Base-by-base conservation (phyloP, 2,329 filamentous ascomycete species). In the Penicillium hesseltinei region DNA sequence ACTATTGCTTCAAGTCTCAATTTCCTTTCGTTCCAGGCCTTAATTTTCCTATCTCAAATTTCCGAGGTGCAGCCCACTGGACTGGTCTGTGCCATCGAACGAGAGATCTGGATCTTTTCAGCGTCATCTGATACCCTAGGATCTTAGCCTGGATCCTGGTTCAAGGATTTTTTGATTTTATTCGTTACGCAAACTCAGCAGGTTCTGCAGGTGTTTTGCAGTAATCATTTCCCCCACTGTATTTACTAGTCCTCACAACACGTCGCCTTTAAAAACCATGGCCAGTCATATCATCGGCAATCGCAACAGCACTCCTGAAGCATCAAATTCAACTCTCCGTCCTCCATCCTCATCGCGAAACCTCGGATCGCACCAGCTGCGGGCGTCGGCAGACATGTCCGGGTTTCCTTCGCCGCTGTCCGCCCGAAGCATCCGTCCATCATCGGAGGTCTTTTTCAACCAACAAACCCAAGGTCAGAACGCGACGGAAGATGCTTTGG, bases 241-340 rank as follows among this genome's bases (percentile, higher is more conserved):
- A 73, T 71, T 64, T 70, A 69, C 68, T 70, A 65, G 50, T 52
- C 39, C 69, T 65, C 62, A 54, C 63, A 62, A 55, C 56, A 48
- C 59, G 49, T 61, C 59, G 61, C 64, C 42, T 29, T 29, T 9
- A 60, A 60, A 59, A 61, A 59, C 57, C 60, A 80, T 89, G 76
- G 86, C 87, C 68, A 88, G 82, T 71, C 84, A 86, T 73, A 80
- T 85, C 64, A 84, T 88, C 74, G 86, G 86, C 66, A 97, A 97
- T 79, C 89, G 94, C 70, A 97, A 97, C 79, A 97, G 92, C 83
- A 97, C 93, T 45, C 94, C 94, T 54, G 94, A 97, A 80, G 91
- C 89, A 53, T 89, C 88, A 68, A 91, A 87, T 70, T 86, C 90
- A 59, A 88, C 88, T 52, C 87, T 91, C 63, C 87, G 96, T 70